Evolutionary conservation across 768 basidiomycete genomes (phyloP).

Genomic region (Hirschioporus abietinus): DNA sequence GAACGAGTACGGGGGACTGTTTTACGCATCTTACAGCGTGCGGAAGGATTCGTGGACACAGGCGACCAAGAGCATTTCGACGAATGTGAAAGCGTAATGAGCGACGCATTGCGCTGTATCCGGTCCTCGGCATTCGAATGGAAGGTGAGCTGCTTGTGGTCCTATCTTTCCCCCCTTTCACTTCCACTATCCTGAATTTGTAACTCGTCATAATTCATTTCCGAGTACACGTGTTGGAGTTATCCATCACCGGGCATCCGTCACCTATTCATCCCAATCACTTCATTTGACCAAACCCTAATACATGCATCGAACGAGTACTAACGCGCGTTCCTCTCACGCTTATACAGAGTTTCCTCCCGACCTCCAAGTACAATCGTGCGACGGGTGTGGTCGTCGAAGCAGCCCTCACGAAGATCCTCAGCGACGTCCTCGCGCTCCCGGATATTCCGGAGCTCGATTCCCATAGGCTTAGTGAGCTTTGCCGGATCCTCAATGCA

Average conservation of each 20-base stretch:
- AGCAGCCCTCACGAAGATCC: slow-evolving; percentile 56
- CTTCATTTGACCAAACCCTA: not conserved
- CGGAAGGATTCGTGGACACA: slow-evolving; percentile 64
- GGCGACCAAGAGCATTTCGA: slow-evolving; percentile 71
- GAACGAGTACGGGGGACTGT: slow-evolving; percentile 41
- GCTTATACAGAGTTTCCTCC: slow-evolving; percentile 49
- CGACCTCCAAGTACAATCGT: slow-evolving; percentile 66
- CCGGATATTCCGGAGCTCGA: slow-evolving; percentile 87
- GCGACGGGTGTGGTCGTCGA: slow-evolving; percentile 71
- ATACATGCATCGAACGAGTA: not conserved
- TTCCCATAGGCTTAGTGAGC: slow-evolving; percentile 75
- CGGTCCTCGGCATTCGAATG: slow-evolving; percentile 57
- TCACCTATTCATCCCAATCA: not conserved
- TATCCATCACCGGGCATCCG: not conserved
- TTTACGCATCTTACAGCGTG: slow-evolving; percentile 43
- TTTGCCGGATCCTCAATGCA: slow-evolving; percentile 72
- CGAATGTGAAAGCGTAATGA: slow-evolving; percentile 67
- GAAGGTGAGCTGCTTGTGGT: slow-evolving; percentile 47
- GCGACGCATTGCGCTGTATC: slow-evolving; percentile 55
- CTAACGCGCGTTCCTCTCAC: not conserved
- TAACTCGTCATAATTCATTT: slow-evolving; percentile 4
- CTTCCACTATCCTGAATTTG: not conserved
- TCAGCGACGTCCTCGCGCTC: slow-evolving; percentile 68
- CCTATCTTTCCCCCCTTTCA: not conserved
- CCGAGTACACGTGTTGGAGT: not conserved